These are phyloP conservation scores for Nannochloropsis oceanica DNA, from an alignment of 108 stramenopile genomes.

Conservation along the genomic window DNA sequence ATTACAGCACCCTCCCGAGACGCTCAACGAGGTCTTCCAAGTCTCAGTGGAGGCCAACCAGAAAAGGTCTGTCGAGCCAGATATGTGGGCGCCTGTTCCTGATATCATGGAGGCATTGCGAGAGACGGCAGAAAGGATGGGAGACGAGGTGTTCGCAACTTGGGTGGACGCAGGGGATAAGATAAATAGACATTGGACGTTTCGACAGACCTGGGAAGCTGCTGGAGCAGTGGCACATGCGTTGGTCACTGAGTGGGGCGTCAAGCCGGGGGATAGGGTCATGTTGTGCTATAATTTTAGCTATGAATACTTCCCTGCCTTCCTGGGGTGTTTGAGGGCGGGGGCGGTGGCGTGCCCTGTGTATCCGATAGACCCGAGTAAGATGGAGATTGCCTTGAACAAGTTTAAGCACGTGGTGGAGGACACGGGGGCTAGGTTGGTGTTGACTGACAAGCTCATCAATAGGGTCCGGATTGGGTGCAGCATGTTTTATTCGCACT, in stretches of 20 bases:
- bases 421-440: neutral
- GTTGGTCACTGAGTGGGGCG: neutral
- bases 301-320: constrained; percentile 76
- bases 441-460: neutral
- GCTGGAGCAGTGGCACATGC: neutral
- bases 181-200: neutral
- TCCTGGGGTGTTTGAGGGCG: constrained; percentile 72
- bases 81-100: neutral
- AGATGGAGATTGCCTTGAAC: constrained; percentile 22
- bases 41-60: neutral
- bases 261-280: constrained; percentile 43
- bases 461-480: neutral
- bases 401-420: constrained; percentile 4
- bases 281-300: constrained; percentile 90
- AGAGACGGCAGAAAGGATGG: neutral
- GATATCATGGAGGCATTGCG: neutral
- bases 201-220: neutral
- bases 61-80: neutral
- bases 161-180: neutral
- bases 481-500: neutral
- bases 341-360: constrained; percentile 41
- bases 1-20: neutral
- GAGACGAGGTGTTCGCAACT: neutral
- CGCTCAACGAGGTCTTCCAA: neutral
- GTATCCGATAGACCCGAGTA: constrained; percentile 29